These are phyloP conservation scores for Batkoa obscura DNA, from an alignment of 371 early-diverging fungal species.

Conservation along the genomic window DNA sequence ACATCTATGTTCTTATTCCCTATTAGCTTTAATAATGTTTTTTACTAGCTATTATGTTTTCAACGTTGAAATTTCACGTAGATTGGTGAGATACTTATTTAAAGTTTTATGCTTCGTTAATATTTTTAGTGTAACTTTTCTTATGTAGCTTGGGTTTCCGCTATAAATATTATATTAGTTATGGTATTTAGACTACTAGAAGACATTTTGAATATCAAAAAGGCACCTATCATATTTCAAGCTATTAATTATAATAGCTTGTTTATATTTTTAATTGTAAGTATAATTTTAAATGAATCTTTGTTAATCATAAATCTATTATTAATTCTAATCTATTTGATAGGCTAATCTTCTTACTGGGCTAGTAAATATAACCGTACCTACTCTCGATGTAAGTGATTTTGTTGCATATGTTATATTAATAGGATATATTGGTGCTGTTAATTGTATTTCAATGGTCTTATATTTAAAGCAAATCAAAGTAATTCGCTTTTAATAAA, in stretches of 20 bases:
- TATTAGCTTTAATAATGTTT: constrained; percentile 18
- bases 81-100: constrained; percentile 27
- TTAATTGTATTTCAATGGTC: constrained; percentile 7
- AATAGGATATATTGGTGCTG: constrained; percentile 23
- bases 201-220: constrained; percentile 11
- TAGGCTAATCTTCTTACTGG: constrained; percentile 75
- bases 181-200: constrained; percentile 32
- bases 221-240: constrained; percentile 33
- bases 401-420: constrained; percentile 26
- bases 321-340: neutral
- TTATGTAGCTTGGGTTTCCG: constrained; percentile 51
- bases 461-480: constrained; percentile 9
- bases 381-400: constrained; percentile 37
- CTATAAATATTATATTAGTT: constrained; percentile 38
- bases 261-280: constrained; percentile 58
- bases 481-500: constrained; percentile 8
- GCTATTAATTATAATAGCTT: constrained; percentile 65
- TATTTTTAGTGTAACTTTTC: constrained; percentile 42
- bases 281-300: neutral
- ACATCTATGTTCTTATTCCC: constrained; percentile 16
- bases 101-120: neutral
- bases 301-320: neutral
- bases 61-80: constrained; percentile 34
- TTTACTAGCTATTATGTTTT: constrained; percentile 13
- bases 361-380: constrained; percentile 42